Base-by-base conservation (phyloP, 2,329 filamentous ascomycete species). In the Exophiala phaeomuriformis region DNA sequence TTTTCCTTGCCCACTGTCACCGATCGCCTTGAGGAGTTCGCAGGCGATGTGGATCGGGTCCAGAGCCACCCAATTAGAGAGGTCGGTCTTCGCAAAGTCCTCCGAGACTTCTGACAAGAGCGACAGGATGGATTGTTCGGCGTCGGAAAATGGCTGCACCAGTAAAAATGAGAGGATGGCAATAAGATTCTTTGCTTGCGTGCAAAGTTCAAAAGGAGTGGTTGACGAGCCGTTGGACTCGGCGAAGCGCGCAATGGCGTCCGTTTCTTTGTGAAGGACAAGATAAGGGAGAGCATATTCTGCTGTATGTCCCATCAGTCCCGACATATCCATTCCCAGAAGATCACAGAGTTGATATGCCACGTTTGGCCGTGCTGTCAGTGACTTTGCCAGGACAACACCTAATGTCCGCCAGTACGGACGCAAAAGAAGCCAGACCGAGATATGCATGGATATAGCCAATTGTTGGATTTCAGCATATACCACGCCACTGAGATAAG, bases 401-500 rank as follows among this genome's bases (percentile, higher is more conserved):
- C 89, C 90, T 42, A 98, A 76, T 31, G 81, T 91, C 60, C 83
- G 82, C 90, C 91, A 97, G 68, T 90, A 97, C 0, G 91, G 90
- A 51, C 84, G 82, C 52, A 97, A 84, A 0, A 98, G 73, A 10
- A 83, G 81, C 30, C 79, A 77, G 1, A 84, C 78, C 1, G 81
- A 84, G 36, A 81, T 75, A 2, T 77, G 75, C 39, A 83, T 78
- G 45, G 77, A 73, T 48, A 84, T 79, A 1, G 90, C 86, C 46
- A 97, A 76, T 56, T 82, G 83, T 36, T 62, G 60, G 37, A 95
- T 73, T 77, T 83, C 90, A 60, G 86, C 86, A 67, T 90, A 93
- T 2, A 91, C 88, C 59, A 90, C 80, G 3, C 85, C 86, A 49
- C 85, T 88, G 5, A 95, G 76, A 32, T 95, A 79, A 37, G 81